Evolutionary conservation across 345 rosid genomes (phyloP), one percentile per base, ranked within the genome.

Genomic region (Erodium maritimum): DNA sequence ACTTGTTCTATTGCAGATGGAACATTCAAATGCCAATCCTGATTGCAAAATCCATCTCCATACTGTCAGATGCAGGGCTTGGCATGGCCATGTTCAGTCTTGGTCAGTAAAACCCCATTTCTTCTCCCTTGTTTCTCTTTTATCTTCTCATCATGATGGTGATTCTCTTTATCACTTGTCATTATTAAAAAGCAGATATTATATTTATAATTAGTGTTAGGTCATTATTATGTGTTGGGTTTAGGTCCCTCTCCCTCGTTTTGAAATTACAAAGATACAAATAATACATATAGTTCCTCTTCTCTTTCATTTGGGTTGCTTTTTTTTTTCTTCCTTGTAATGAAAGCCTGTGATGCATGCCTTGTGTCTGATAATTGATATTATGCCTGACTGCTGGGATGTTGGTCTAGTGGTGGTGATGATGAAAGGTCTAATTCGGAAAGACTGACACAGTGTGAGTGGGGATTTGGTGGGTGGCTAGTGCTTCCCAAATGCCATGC

Each of bases 1-100:
- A 17, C 23, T 33, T 45, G 65, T 55, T 34, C 11, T 61, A 14
- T 68, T 71, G 74, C 64, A 93, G 99, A 88, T 93, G 97, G 97
- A 61, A 87, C 78, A 72, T 93, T 66, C 65, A 78, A 73, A 89
- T 93, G 99, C 99, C 99, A 64, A 91, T 90, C 37, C 84, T 93
- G 19, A 73, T 93, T 72, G 95, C 99, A 17, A 82, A 87, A 74
- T 93, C 99, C 72, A 93, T 93, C 63, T 81, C 99, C 58, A 93
- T 93, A 61, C 90, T 93, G 77, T 93, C 99, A 75, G 97, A 93
- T 81, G 99, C 99, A 68, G 99, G 99, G 56, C 91, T 93, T 58
- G 99, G 99, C 91, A 90, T 93, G 99, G 99, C 99, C 63, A 93
- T 93, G 99, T 93, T 93, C 87, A 93, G 99, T 79, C 97, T 93